A percentile compares a stretch with the other conserved stretches of the same genome.
Conservation (phyloP, 495 filamentous ascomycete genomes). For the Penicillium coffeae region DNA sequence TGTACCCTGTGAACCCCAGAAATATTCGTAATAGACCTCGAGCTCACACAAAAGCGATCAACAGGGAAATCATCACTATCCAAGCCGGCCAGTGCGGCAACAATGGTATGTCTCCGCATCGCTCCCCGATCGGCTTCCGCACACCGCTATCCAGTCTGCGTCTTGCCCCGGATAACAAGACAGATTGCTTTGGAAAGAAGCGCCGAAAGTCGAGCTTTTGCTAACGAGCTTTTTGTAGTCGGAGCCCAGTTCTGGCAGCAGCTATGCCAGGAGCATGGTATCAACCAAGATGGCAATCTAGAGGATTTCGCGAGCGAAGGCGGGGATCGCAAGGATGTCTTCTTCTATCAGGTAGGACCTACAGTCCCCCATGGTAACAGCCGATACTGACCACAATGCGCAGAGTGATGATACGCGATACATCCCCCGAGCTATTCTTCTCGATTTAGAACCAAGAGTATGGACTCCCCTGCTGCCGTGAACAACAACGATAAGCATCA, state of each 20-base stretch:
- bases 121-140: conserved; percentile 5
- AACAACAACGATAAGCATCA: background rate
- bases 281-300: conserved; percentile 93
- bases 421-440: conserved; percentile 91
- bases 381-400: conserved; percentile 7
- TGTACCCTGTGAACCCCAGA: conserved; percentile 1
- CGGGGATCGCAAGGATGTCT: conserved; percentile 96
- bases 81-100: conserved; percentile 99
- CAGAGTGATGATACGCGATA: conserved; percentile 94
- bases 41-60: conserved; percentile 4
- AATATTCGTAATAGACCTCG: background rate
- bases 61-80: conserved; percentile 97
- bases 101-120: conserved; percentile 61
- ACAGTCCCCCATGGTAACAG: background rate
- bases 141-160: background rate
- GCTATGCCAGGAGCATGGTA: conserved; percentile 95
- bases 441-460: conserved; percentile 91
- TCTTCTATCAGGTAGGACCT: conserved; percentile 80
- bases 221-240: conserved; percentile 52
- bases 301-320: conserved; percentile 95
- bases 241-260: conserved; percentile 97
- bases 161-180: background rate
- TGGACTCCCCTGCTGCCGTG: conserved; percentile 13
- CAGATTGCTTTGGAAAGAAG: too few species aligned
- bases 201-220: too few species aligned